Base-by-base conservation (phyloP, 108 stramenopile species). In the Epipyxis sp. region DNA sequence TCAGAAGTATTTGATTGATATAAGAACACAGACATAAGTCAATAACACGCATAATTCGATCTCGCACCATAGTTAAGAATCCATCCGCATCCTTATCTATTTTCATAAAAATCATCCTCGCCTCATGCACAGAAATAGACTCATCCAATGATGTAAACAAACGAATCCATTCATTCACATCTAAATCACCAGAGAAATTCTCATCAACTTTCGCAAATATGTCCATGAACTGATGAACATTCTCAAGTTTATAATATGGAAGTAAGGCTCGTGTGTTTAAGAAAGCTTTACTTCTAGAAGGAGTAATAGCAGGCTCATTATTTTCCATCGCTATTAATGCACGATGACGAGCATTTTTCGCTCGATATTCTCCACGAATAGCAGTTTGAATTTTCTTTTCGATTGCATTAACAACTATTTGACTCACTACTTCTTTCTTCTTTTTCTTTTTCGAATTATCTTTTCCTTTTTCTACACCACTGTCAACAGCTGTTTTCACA, bases 121-220 rank as follows among this genome's bases (percentile, higher is more conserved):
- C 71, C 34, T 74, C 46, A 43, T 74, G 71, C 71, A 54, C 46
- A 32, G 71, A 32, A 6, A 74, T 42, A 32, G 32, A 30, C 50
- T 74, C 50, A 32, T 74, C 43, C 32, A 74, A 42, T 6, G 71
- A 74, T 37, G 71, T 74, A 25, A 74, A 74, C 10, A 74, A 32
- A 29, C 25, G 44, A 25, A 46, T 54, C 71, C 71, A 74, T 25
- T 74, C 71, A 37, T 74, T 57, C 44, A 57, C 46, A 39, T 74
- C 71, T 3, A 74, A 39, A 37, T 74, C 71, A 13, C 71, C 71
- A 3, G 32, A 34, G 50, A 54, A 74, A 32, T 74, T 57, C 25
- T 74, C 71, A 42, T 74, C 71, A 37, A 74, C 71, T 37, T 74
- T 74, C 13, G 44, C 46, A 37, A 74, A 74, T 37, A 74, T 74